Evolutionary conservation across 208 protist species (phyloP).

Genomic region (Strigomonas culicis): DNA sequence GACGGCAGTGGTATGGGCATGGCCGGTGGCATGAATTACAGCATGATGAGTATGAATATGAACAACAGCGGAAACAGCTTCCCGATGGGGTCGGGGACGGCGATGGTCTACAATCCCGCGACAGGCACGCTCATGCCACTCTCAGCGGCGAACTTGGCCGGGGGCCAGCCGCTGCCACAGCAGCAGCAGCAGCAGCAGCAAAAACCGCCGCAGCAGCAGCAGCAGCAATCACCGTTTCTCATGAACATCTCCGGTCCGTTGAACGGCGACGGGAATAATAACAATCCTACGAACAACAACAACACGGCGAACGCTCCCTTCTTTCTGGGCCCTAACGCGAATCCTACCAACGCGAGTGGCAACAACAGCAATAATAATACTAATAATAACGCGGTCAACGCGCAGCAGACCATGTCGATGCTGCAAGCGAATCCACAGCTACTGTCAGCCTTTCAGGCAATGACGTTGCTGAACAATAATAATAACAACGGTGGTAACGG

Average conservation of each 20-base stretch:
- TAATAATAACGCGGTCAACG: background rate
- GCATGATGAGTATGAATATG: too few relatives aligned
- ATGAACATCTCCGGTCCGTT: background rate
- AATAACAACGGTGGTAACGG: too few relatives aligned
- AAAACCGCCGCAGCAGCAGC: slow-evolving; percentile 5
- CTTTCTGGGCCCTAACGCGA: slow-evolving; percentile 3
- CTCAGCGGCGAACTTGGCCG: slow-evolving; percentile 7
- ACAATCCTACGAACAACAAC: background rate
- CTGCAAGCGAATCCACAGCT: background rate
- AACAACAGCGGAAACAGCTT: too few relatives aligned
- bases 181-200: background rate
- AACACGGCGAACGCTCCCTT: background rate
- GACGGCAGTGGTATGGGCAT: background rate
- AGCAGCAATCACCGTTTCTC: slow-evolving; percentile 1
- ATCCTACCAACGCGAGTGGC: background rate
- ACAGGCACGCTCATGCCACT: background rate
- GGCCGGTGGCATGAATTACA: background rate
- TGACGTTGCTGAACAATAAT: background rate
- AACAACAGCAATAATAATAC: slow-evolving; percentile 10
- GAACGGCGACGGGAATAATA: background rate
- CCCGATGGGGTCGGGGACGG: too few relatives aligned
- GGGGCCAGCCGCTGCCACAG: background rate
- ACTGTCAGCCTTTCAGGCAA: background rate
- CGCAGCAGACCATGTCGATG: background rate
- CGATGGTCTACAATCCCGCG: background rate